These are phyloP conservation scores for Nemania bipapillata DNA, from an alignment of 2,329 filamentous ascomycete genomes.

Conservation along the genomic window DNA sequence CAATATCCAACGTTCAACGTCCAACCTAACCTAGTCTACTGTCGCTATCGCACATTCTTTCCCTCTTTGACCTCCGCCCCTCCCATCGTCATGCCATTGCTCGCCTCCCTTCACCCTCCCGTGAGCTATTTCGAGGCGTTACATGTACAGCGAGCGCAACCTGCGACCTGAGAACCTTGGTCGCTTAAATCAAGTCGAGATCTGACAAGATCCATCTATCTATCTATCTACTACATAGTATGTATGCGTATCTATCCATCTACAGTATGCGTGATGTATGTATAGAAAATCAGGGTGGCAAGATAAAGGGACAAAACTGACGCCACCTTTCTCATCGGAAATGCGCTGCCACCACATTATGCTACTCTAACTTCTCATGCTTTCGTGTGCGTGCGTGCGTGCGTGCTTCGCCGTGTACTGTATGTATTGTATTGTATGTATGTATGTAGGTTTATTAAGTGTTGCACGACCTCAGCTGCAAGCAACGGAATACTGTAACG, in stretches of 20 bases:
- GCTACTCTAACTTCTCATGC: background rate
- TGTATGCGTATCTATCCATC: too few relatives aligned
- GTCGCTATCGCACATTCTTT: constrained; percentile 31
- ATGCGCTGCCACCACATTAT: constrained; percentile 18
- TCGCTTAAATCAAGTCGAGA: constrained; percentile 11
- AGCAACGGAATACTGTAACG: constrained; percentile 35
- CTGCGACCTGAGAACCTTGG: background rate
- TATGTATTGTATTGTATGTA: too few relatives aligned
- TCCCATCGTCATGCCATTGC: too few relatives aligned
- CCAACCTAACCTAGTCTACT: too few relatives aligned
- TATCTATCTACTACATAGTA: too few relatives aligned
- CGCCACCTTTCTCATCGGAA: constrained; percentile 12
- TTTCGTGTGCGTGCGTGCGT: too few relatives aligned
- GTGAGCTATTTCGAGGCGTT: constrained; percentile 15
- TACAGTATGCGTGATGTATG: too few relatives aligned
- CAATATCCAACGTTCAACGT: too few relatives aligned
- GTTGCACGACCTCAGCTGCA: constrained; percentile 34
- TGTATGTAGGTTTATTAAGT: background rate
- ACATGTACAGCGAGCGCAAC: too few relatives aligned
- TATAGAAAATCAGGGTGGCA: background rate
- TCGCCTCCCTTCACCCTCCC: too few relatives aligned
- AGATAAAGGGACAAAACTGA: constrained; percentile 9
- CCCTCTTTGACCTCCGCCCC: background rate
- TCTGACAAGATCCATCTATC: background rate
- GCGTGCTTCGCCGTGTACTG: constrained; percentile 2